These are phyloP conservation scores for Teratosphaeria zuluensis DNA, from an alignment of 2,329 filamentous ascomycete genomes.

Conservation along the genomic window DNA sequence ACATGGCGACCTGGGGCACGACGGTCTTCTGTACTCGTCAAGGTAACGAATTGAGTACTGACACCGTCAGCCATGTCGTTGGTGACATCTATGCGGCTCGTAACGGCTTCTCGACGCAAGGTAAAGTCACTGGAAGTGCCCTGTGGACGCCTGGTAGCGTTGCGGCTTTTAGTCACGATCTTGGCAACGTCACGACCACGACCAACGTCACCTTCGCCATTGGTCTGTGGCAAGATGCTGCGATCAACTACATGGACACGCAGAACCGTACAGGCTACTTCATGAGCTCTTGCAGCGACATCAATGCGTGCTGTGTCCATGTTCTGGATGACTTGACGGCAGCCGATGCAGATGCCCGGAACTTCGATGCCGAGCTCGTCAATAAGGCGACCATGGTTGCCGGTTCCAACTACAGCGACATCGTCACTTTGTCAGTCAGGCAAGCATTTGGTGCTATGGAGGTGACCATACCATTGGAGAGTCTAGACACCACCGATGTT, in stretches of 20 bases:
- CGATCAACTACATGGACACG: constrained; percentile 32
- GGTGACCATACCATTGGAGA: constrained; percentile 32
- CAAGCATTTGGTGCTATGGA: constrained; percentile 44
- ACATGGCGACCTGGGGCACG: constrained; percentile 36
- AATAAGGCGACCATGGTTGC: constrained; percentile 29
- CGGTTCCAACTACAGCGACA: constrained; percentile 39
- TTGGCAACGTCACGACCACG: constrained; percentile 22
- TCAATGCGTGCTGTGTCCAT: constrained; percentile 26
- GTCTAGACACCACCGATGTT: constrained; percentile 61
- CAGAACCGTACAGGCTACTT: constrained; percentile 33
- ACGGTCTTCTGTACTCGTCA: constrained; percentile 31
- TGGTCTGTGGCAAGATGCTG: constrained; percentile 31
- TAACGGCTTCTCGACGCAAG: constrained; percentile 24
- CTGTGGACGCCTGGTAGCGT: constrained; percentile 15
- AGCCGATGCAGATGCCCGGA: constrained; percentile 26
- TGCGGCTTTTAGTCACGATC: constrained; percentile 31
- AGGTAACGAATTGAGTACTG: constrained; percentile 16
- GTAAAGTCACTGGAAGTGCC: constrained; percentile 24
- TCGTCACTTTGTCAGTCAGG: constrained; percentile 44
- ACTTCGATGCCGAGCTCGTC: constrained; percentile 12
- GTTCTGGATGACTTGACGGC: constrained; percentile 33
- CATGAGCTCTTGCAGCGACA: constrained; percentile 26
- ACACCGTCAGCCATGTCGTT: constrained; percentile 10
- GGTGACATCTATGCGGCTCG: constrained; percentile 23
- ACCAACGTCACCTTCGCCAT: constrained; percentile 27